Conservation (phyloP, 1,284 basidiomycete species). For the Moesziomyces sp. region DNA sequence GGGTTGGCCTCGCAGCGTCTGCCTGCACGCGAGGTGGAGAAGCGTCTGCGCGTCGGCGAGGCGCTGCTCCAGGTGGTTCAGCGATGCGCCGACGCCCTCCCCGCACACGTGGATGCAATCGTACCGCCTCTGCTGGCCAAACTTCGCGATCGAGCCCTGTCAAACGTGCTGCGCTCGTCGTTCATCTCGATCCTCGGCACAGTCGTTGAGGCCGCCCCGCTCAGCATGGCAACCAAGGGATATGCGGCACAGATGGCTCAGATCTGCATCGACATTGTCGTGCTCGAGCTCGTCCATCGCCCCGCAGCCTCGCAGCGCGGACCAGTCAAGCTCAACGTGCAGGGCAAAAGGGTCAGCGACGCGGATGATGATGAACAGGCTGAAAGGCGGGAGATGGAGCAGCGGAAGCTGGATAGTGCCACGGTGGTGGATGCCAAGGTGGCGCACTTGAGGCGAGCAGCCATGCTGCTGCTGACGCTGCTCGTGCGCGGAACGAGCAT, state of each 20-base stretch:
- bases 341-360: slow-evolving; percentile 13
- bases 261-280: slow-evolving; percentile 54
- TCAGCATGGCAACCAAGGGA: slow-evolving; percentile 43
- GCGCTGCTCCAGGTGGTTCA: slow-evolving; percentile 83
- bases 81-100: slow-evolving; percentile 77
- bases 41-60: slow-evolving; percentile 84
- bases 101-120: slow-evolving; percentile 69
- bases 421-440: slow-evolving; percentile 49
- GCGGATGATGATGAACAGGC: slow-evolving; percentile 24
- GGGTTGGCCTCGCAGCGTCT: slow-evolving; percentile 16
- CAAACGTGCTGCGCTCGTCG: slow-evolving; percentile 59
- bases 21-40: slow-evolving; percentile 77
- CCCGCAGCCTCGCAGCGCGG: slow-evolving; percentile 1
- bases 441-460: slow-evolving; percentile 60
- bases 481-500: slow-evolving; percentile 46
- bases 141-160: slow-evolving; percentile 48
- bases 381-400: slow-evolving; percentile 15
- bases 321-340: slow-evolving; percentile 33
- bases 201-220: slow-evolving; percentile 58
- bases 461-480: slow-evolving; percentile 56
- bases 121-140: slow-evolving; percentile 53
- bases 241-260: slow-evolving; percentile 38
- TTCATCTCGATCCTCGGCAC: slow-evolving; percentile 63
- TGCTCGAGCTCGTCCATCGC: slow-evolving; percentile 45
- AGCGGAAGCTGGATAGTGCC: slow-evolving; percentile 39